These are phyloP conservation scores for Cladorrhinum samala DNA, from an alignment of 495 filamentous ascomycete species.

Conservation along the genomic window DNA sequence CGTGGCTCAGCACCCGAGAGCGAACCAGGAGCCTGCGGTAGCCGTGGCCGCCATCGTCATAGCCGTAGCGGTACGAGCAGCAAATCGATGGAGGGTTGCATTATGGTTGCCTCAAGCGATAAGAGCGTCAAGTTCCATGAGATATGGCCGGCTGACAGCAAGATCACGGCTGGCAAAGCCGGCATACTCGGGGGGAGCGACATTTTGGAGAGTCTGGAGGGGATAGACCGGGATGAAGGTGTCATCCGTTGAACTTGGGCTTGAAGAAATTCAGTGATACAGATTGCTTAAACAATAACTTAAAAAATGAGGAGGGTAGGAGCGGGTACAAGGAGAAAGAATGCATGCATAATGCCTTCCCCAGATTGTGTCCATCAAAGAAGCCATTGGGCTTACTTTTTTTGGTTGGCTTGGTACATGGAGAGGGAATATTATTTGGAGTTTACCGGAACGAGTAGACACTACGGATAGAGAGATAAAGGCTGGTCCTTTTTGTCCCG, in stretches of 20 bases:
- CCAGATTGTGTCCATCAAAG: no score
- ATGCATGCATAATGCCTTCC: no score
- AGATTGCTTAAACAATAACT: neutral
- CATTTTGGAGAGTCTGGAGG: constrained; percentile 80
- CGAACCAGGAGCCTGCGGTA: neutral
- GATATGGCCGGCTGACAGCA: constrained; percentile 69
- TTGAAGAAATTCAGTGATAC: neutral
- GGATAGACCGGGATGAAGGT: constrained; percentile 71
- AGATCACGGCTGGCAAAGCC: constrained; percentile 46
- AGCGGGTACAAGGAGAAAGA: no score
- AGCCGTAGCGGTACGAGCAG: constrained; percentile 32
- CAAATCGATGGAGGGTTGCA: constrained; percentile 77
- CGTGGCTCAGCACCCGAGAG: neutral
- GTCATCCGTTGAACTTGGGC: constrained; percentile 43
- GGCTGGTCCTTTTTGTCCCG: neutral
- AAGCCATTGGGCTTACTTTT: no score
- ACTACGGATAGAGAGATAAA: no score
- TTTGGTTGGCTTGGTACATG: no score
- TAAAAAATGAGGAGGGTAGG: neutral
- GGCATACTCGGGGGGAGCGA: constrained; percentile 79
- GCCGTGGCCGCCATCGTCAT: neutral
- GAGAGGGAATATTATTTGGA: no score
- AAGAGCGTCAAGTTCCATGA: constrained; percentile 95
- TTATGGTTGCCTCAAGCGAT: constrained; percentile 91
- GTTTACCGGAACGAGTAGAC: no score